Base-by-base conservation (phyloP, 345 rosid species). In the Firmiana major region DNA sequence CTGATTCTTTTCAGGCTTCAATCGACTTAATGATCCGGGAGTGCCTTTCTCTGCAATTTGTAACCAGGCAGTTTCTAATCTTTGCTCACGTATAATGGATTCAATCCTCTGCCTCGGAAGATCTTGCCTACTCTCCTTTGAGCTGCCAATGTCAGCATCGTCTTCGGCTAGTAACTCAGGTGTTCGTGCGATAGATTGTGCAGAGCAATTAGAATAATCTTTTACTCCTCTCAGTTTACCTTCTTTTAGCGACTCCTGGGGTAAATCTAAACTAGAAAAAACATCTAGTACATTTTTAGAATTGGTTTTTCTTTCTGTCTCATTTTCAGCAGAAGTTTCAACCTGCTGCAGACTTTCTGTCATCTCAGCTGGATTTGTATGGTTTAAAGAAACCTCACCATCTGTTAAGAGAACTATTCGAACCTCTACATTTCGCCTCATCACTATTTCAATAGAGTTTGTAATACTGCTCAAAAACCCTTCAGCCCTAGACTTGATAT, bases 41-140 rank as follows among this genome's bases (percentile, higher is more conserved):
- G 91, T 88, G 79, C 93, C 94, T 86, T 93, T 93, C 80, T 96
- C 99, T 59, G 91, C 84, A 22, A 94, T 86, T 80, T 96, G 99
- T 83, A 96, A 83, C 99, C 98, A 96, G 16, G 99, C 99, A 40
- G 94, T 93, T 85, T 96, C 98, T 79, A 96, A 84, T 80, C 89
- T 88, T 83, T 96, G 99, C 83, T 96, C 99, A 31, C 91, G 87
- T 80, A 96, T 96, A 46, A 96, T 96, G 26, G 98, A 92, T 88
- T 96, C 99, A 81, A 92, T 87, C 81, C 98, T 89, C 83, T 90
- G 98, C 94, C 84, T 90, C 10, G 97, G 98, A 63, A 88, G 68
- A 74, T 85, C 91, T 78, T 79, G 83, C 80, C 77, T 85, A 75
- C 82, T 79, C 77, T 87, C 91, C 78, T 79, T 83, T 60, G 81